Base-by-base conservation (phyloP, 805 yeast genomes). In the Phaffomyces thermotolerans region DNA sequence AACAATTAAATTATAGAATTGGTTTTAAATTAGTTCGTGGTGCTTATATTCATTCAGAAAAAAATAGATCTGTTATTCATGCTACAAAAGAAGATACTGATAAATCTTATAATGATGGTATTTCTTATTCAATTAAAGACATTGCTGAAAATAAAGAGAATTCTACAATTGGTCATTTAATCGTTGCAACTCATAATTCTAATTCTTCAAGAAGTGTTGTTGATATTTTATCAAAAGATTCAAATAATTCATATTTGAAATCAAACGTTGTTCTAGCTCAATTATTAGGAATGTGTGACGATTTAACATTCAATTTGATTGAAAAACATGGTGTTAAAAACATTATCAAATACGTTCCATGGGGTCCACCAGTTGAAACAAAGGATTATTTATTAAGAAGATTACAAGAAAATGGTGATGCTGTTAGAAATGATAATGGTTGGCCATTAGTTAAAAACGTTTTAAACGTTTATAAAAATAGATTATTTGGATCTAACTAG, bases 281-380 rank as follows among this genome's bases (percentile, higher is more conserved):
- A 68, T 75, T 90, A 51, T 69, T 91, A 59, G 98, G 98, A 32
- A 91, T 90, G 97, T 95, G 95, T 41, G 98, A 90, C 64, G 82
- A 84, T 56, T 76, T 86, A 48, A 87, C 96, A 23, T 73, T 75
- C 60, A 87, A 84, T 52, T 72, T 90, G 57, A 77, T 86, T 44
- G 66, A 72, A 34, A 71, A 79, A 38, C 77, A 84, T 52, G 71
- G 76, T 37, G 84, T 77, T 37, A 78, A 73, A 48, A 87, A 87
- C 57, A 81, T 90, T 42, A 81, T 91, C 66, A 91, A 91, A 67
- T 90, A 91, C 61, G 96, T 90, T 49, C 95, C 97, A 15, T 90
- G 97, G 97, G 97, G 97, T 9, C 97, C 97, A 30, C 95, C 95
- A 44, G 66, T 78, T 53, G 97, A 91, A 67, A 89, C 96, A 46